Evolutionary conservation across 768 basidiomycete species (phyloP).

Genomic region (Suillus cothurnatus): DNA sequence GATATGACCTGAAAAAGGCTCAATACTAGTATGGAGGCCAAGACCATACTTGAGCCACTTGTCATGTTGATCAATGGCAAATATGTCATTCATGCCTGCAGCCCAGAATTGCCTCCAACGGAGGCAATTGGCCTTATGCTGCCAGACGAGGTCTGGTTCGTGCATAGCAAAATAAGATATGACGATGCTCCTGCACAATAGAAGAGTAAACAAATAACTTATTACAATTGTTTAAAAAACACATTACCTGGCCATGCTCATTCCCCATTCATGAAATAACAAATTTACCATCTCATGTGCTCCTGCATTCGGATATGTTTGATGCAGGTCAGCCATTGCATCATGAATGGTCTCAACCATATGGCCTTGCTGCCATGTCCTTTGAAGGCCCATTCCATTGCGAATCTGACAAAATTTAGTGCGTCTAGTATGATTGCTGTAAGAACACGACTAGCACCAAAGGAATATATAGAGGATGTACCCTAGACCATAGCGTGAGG

Average conservation of each 20-base stretch:
- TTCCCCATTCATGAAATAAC: too few relatives aligned
- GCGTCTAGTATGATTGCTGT: neutral
- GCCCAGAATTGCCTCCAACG: conserved; percentile 35
- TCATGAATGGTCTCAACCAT: neutral
- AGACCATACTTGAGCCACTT: conserved; percentile 46
- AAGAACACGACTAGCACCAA: neutral
- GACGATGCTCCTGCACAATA: too few relatives aligned
- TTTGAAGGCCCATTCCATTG: neutral
- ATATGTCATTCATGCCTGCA: conserved; percentile 43
- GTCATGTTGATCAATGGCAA: conserved; percentile 46
- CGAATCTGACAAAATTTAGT: neutral
- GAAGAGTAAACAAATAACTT: too few relatives aligned
- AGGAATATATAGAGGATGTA: neutral
- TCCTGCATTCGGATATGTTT: neutral
- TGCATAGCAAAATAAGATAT: too few relatives aligned
- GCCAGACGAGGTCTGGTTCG: too few relatives aligned
- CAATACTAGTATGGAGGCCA: conserved; percentile 36
- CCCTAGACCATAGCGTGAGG: neutral
- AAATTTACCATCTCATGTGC: too few relatives aligned
- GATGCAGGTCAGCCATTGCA: neutral
- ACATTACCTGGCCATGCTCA: too few relatives aligned
- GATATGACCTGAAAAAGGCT: conserved; percentile 37
- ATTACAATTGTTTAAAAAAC: too few relatives aligned
- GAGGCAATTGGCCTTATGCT: too few relatives aligned
- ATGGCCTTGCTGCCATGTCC: neutral